phyloP scores from a whole-genome alignment of 2,329 filamentous ascomycete genomes.

The Penicillium sp. region DNA sequence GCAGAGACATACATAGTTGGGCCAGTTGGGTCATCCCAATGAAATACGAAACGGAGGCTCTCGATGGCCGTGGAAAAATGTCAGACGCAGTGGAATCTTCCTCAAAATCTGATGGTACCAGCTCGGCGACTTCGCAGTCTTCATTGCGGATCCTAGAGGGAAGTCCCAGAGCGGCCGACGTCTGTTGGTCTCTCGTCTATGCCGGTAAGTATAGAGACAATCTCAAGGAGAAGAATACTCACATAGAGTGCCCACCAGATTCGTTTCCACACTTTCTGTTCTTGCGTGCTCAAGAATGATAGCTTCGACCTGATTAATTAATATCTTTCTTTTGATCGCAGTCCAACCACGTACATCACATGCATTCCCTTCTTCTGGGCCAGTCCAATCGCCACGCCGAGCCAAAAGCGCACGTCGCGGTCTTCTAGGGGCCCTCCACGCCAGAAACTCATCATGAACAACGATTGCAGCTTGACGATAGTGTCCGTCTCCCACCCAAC shows the following conservation, averaged over 20 bases:
- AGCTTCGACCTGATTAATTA: conserved; percentile 27
- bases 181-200: conserved; percentile 46
- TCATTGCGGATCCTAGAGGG: conserved; percentile 47
- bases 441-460: conserved; percentile 55
- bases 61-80: conserved; percentile 28
- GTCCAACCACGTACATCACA: conserved; percentile 29
- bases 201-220: not conserved
- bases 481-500: conserved; percentile 50
- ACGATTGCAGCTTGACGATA: conserved; percentile 46
- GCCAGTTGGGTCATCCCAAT: conserved; percentile 40
- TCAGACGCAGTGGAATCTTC: conserved; percentile 24
- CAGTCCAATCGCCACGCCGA: conserved; percentile 48
- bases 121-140: conserved; percentile 44
- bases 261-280: conserved; percentile 41
- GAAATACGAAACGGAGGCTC: conserved; percentile 32
- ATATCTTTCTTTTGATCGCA: too few relatives aligned
- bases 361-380: conserved; percentile 46
- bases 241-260: conserved; percentile 53
- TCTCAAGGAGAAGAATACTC: conserved; percentile 3
- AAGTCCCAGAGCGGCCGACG: conserved; percentile 42
- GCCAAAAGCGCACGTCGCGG: conserved; percentile 48
- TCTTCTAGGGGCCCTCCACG: conserved; percentile 46
- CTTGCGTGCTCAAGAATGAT: conserved; percentile 24
- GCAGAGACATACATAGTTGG: conserved; percentile 27
- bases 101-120: conserved; percentile 36